Percentiles rank a stretch among this genome's conserved stretches.
Evolutionary conservation across 805 yeast species (phyloP).

Genomic region (Wickerhamiella galacta): DNA sequence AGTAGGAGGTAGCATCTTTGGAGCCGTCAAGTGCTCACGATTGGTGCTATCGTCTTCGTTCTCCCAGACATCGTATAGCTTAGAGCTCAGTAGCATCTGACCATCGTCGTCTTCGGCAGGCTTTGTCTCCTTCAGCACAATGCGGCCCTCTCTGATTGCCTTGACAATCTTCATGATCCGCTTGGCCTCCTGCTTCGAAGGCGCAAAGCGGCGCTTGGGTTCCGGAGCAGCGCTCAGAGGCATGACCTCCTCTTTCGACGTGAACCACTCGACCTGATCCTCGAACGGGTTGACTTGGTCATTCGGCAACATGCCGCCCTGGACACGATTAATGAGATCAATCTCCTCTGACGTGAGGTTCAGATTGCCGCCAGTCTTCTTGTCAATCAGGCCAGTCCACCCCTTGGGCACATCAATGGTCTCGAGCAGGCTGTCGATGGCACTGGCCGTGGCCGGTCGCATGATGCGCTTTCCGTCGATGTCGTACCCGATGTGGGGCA

Average conservation of each 20-base stretch:
- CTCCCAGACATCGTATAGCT: slow-evolving; percentile 70
- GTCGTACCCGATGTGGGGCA: slow-evolving; percentile 94
- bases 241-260: slow-evolving; percentile 67
- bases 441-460: slow-evolving; percentile 97
- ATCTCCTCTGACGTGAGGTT: slow-evolving; percentile 76
- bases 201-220: slow-evolving; percentile 92
- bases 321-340: slow-evolving; percentile 73
- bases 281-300: slow-evolving; percentile 75
- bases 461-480: slow-evolving; percentile 94
- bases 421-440: slow-evolving; percentile 78
- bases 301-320: slow-evolving; percentile 68
- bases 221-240: slow-evolving; percentile 90
- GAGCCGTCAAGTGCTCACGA: slow-evolving; percentile 87
- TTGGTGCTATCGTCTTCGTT: slow-evolving; percentile 57
- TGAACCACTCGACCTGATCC: slow-evolving; percentile 91
- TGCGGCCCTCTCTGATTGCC: slow-evolving; percentile 93
- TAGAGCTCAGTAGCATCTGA: slow-evolving; percentile 20
- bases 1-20: slow-evolving; percentile 90
- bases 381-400: slow-evolving; percentile 93
- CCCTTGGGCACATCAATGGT: slow-evolving; percentile 92
- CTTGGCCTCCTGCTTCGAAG: slow-evolving; percentile 93
- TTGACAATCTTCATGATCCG: slow-evolving; percentile 89
- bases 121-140: slow-evolving; percentile 55
- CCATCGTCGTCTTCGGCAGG: slow-evolving; percentile 33
- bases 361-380: slow-evolving; percentile 69